These are phyloP conservation scores for Phytophthora ramorum DNA, from an alignment of 352 stramenopile genomes.

Conservation along the genomic window DNA sequence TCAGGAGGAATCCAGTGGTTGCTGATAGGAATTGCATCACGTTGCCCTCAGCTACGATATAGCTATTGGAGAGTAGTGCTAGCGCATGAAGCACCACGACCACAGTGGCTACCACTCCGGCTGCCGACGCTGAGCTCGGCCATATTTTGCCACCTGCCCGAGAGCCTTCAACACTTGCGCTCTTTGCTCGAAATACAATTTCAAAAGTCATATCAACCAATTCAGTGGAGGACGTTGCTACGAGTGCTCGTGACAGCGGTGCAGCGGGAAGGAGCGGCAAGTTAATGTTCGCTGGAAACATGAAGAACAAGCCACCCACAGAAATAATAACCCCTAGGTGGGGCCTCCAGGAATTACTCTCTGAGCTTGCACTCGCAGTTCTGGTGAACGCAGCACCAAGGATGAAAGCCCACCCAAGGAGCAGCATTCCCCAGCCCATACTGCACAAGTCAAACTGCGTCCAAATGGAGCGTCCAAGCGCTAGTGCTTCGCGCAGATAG, in stretches of 20 bases:
- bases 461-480: conserved; percentile 80
- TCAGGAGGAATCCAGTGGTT: conserved; percentile 57
- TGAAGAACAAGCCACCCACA: conserved; percentile 23
- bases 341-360: conserved; percentile 10
- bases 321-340: conserved; percentile 9
- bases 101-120: conserved; percentile 39
- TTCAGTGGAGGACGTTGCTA: conserved; percentile 27
- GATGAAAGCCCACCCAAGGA: conserved; percentile 56
- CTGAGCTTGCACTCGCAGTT: not conserved
- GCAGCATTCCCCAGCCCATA: conserved; percentile 72
- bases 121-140: conserved; percentile 18
- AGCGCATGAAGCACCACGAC: conserved; percentile 69
- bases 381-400: conserved; percentile 18
- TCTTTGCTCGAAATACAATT: conserved; percentile 6
- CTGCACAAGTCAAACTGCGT: conserved; percentile 87
- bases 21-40: conserved; percentile 77
- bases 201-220: conserved; percentile 30
- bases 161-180: not conserved
- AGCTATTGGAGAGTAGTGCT: conserved; percentile 85
- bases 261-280: conserved; percentile 40
- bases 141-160: not conserved
- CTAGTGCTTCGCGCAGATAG: conserved; percentile 73
- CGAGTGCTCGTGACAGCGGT: conserved; percentile 35
- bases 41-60: conserved; percentile 77
- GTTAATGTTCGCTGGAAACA: conserved; percentile 30